Conservation (phyloP, 441 rosid genomes). For the Sinapis alba region DNA sequence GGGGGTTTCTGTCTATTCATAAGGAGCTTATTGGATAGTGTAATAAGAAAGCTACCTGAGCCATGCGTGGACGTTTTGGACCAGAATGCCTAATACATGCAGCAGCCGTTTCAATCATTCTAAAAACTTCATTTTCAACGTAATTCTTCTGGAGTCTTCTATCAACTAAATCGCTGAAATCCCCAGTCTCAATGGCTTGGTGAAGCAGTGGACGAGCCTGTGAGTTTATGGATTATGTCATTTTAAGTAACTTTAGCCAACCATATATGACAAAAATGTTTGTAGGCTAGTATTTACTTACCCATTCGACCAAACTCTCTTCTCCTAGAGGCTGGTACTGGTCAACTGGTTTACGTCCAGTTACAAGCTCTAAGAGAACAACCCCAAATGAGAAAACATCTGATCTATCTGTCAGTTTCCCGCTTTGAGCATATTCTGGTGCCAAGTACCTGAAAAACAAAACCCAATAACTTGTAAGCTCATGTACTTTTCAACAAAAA, state of each 20-base stretch:
- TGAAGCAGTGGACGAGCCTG: constrained; percentile 81
- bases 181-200: constrained; percentile 65
- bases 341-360: constrained; percentile 81
- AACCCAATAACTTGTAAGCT: not conserved
- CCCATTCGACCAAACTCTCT: constrained; percentile 89
- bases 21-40: not conserved
- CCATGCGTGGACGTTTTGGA: constrained; percentile 84
- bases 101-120: constrained; percentile 84
- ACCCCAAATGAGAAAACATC: constrained; percentile 90
- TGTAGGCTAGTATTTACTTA: constrained; percentile 35
- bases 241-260: constrained; percentile 3
- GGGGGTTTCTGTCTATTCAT: not conserved
- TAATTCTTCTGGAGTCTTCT: constrained; percentile 60
- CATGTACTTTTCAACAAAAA: not conserved
- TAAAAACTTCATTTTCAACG: constrained; percentile 65
- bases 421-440: constrained; percentile 85
- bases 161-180: constrained; percentile 60
- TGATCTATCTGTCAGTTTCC: constrained; percentile 79
- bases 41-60: constrained; percentile 50
- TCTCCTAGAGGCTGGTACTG: constrained; percentile 72
- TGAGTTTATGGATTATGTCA: constrained; percentile 4
- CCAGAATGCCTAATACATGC: constrained; percentile 87
- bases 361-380: constrained; percentile 79
- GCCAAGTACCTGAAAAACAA: constrained; percentile 70
- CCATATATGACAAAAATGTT: not conserved